A percentile compares a stretch with the other conserved stretches of the same genome.
Evolutionary conservation across 306 rosid genomes (phyloP).

Genomic region (Cucurbita ficifolia): DNA sequence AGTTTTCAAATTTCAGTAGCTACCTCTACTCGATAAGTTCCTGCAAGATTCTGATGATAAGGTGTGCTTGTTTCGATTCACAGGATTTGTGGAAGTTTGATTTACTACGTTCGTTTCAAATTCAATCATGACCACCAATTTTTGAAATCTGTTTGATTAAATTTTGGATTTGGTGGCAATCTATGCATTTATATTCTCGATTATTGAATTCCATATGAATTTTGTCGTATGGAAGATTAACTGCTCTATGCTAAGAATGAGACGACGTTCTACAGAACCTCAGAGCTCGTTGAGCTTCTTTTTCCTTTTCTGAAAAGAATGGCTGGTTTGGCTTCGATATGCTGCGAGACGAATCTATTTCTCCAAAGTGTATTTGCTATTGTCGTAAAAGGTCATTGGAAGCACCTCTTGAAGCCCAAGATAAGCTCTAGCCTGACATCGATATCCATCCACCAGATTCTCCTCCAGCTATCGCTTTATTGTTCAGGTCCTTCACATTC

Average conservation of each 20-base stretch:
- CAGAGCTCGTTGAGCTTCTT: not conserved
- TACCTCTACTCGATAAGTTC: not conserved
- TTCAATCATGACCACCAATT: not conserved
- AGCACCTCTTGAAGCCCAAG: slow-evolving; percentile 36
- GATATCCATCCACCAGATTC: slow-evolving; percentile 35
- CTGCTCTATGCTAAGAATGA: not conserved
- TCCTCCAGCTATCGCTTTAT: slow-evolving; percentile 35
- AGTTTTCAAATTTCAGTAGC: not conserved
- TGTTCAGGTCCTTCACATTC: slow-evolving; percentile 29
- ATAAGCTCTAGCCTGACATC: slow-evolving; percentile 31
- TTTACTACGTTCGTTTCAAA: not conserved
- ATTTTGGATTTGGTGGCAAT: not conserved
- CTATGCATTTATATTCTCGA: not conserved
- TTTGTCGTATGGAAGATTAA: not conserved
- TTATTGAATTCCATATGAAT: not conserved
- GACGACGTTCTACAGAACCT: not conserved
- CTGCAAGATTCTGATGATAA: not conserved
- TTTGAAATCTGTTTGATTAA: not conserved
- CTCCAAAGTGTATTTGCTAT: slow-evolving; percentile 33
- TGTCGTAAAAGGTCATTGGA: slow-evolving; percentile 55
- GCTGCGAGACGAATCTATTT: slow-evolving; percentile 13
- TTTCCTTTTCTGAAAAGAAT: slow-evolving; percentile 1
- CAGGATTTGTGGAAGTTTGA: not conserved
- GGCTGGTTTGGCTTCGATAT: slow-evolving; percentile 20
- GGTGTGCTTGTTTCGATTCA: not conserved